A percentile compares a stretch with the other conserved stretches of the same genome.
Evolutionary conservation across 2,329 filamentous ascomycete genomes (phyloP).

Genomic region (Mycosphaerella arachidis): DNA sequence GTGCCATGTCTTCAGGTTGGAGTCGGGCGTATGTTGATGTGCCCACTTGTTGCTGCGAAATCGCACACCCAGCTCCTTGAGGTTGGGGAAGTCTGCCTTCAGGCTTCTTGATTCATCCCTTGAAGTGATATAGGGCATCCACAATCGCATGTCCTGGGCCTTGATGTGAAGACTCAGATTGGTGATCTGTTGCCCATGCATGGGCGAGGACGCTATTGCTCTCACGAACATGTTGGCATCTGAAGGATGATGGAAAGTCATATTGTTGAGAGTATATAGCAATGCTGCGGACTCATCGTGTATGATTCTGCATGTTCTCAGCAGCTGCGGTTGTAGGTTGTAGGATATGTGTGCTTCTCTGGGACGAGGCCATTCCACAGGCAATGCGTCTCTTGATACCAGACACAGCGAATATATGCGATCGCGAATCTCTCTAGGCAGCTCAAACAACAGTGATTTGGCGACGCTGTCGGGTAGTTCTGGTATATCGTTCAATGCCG

Average conservation of each 20-base stretch:
- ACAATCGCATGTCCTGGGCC: constrained; percentile 32
- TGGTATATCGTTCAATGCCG: constrained; percentile 13
- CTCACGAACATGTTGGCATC: constrained; percentile 38
- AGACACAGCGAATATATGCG: constrained; percentile 33
- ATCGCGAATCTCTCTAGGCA: constrained; percentile 36
- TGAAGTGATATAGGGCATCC: constrained; percentile 36
- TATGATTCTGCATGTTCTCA: constrained; percentile 30
- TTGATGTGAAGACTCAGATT: constrained; percentile 32
- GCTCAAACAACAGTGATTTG: constrained; percentile 30
- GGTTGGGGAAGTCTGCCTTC: constrained; percentile 30
- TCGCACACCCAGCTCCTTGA: constrained; percentile 29
- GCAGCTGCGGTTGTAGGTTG: constrained; percentile 29
- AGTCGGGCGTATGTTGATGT: constrained; percentile 22
- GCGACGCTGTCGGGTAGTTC: constrained; percentile 30
- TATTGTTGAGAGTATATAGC: constrained; percentile 34
- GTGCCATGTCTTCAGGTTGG: constrained; percentile 28
- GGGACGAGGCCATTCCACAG: constrained; percentile 31
- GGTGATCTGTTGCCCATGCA: constrained; percentile 20
- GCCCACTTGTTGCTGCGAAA: constrained; percentile 33
- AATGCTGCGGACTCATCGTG: constrained; percentile 32
- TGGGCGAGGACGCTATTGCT: constrained; percentile 25
- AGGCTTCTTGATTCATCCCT: constrained; percentile 29
- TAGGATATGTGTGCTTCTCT: constrained; percentile 11
- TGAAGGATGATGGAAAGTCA: constrained; percentile 35
- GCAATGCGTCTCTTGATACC: constrained; percentile 23